Evolutionary conservation across 176 grass and related monocot species (phyloP).

Genomic region (Elaeis guineensis): DNA sequence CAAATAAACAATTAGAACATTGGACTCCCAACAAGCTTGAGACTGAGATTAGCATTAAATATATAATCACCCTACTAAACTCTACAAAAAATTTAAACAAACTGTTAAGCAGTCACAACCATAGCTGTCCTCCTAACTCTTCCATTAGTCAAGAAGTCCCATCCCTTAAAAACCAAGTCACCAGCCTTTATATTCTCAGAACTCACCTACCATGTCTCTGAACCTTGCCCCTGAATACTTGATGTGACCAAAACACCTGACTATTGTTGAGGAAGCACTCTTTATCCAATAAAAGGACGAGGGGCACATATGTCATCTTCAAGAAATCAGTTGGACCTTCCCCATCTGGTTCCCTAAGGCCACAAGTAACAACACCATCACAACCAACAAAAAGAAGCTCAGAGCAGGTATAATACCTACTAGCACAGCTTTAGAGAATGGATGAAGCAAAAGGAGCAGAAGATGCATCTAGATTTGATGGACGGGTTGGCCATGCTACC

Average conservation of each 20-base stretch:
- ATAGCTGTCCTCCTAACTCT: constrained; percentile 4
- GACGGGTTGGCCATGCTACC: too few species aligned
- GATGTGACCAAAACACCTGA: constrained; percentile 43
- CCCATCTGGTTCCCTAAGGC: constrained; percentile 41
- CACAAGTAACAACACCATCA: constrained; percentile 71
- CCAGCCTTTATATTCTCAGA: constrained; percentile 13
- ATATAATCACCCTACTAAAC: too few species aligned
- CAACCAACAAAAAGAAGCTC: constrained; percentile 38
- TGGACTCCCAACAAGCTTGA: too few species aligned
- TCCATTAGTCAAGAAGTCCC: neutral
- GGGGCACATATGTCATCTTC: constrained; percentile 28
- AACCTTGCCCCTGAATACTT: constrained; percentile 17
- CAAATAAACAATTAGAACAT: too few species aligned
- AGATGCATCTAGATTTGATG: neutral
- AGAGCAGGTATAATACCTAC: constrained; percentile 15
- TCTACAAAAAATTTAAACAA: constrained; percentile 38
- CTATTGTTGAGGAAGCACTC: neutral
- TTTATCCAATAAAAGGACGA: constrained; percentile 11
- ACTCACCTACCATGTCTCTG: constrained; percentile 65
- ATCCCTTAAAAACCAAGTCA: constrained; percentile 56
- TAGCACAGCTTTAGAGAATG: constrained; percentile 13
- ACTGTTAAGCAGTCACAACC: constrained; percentile 17
- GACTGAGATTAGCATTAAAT: too few species aligned
- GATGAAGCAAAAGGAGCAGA: neutral
- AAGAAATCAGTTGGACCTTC: constrained; percentile 56